phyloP scores from a whole-genome alignment of 2,329 filamentous ascomycete species.

The Xylaria sp. region DNA sequence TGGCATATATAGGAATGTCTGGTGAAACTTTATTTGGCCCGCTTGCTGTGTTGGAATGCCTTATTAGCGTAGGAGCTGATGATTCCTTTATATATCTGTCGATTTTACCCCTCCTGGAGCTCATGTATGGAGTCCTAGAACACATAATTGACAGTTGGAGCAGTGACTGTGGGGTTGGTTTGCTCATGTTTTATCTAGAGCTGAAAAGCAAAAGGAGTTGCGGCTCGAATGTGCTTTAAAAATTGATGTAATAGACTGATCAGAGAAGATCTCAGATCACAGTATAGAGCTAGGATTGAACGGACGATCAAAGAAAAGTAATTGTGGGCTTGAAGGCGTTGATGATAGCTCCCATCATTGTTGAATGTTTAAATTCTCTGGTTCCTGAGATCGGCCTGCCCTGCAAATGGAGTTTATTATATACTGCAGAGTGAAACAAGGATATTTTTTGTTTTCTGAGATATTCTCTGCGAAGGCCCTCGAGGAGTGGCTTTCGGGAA shows the following conservation, averaged over 20 bases:
- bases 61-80: conserved; percentile 47
- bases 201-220: neutral
- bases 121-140: conserved; percentile 15
- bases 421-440: conserved; percentile 13
- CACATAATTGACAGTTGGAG: conserved; percentile 5
- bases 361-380: neutral
- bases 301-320: neutral
- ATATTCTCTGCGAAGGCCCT: conserved; percentile 9
- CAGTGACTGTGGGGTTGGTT: conserved; percentile 13
- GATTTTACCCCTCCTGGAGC: neutral
- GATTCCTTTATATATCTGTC: conserved; percentile 30
- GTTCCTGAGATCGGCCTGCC: conserved; percentile 12
- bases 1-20: conserved; percentile 46
- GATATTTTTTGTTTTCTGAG: conserved; percentile 2
- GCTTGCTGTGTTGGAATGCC: conserved; percentile 49
- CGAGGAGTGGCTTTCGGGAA: neutral
- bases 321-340: neutral
- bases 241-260: neutral
- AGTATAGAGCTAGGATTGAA: neutral
- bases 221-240: neutral
- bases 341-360: neutral
- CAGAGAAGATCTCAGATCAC: too few relatives aligned
- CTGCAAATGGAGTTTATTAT: conserved; percentile 28
- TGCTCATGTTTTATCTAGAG: neutral
- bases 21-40: conserved; percentile 54